Evolutionary conservation across 495 filamentous ascomycete genomes (phyloP).

Genomic region (Xylaria bambusicola): DNA sequence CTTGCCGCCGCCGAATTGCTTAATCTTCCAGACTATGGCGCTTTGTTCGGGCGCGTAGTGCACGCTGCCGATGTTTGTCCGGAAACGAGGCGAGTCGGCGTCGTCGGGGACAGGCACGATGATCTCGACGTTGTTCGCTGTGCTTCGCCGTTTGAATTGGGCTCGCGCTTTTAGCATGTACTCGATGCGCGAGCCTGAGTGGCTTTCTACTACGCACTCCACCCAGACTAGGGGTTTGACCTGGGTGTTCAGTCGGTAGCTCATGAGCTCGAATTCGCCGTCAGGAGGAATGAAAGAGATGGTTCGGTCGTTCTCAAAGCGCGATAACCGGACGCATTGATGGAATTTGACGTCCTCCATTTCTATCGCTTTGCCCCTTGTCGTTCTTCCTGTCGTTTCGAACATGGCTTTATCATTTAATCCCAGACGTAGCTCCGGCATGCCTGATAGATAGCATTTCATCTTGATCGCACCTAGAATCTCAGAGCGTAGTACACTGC

Average conservation of each 20-base stretch:
- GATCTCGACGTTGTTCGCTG: conserved; percentile 99
- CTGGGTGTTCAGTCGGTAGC: conserved; percentile 97
- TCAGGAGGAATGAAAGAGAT: conserved; percentile 99
- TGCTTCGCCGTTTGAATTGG: conserved; percentile 97
- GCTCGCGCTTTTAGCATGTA: conserved; percentile 99
- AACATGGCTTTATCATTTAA: conserved; percentile 99
- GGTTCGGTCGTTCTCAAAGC: conserved; percentile 98
- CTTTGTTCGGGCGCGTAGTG: conserved; percentile 98
- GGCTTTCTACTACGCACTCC: conserved; percentile 93
- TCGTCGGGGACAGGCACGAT: conserved; percentile 96
- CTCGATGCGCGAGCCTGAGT: conserved; percentile 92
- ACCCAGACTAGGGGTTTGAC: conserved; percentile 99
- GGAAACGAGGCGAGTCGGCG: conserved; percentile 93
- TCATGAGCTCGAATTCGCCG: conserved; percentile 99
- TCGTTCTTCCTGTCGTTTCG: conserved; percentile 93
- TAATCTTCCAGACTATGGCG: conserved; percentile 99
- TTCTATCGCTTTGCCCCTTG: conserved; percentile 94
- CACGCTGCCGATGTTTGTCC: conserved; percentile 96
- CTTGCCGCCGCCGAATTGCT: conserved; percentile 97
- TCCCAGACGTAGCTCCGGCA: conserved; percentile 94
- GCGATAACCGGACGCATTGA: conserved; percentile 91
- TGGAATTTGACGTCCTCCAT: conserved; percentile 99
- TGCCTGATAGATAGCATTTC: conserved; percentile 99
- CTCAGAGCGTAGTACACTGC: conserved; percentile 95
- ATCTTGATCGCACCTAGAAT: conserved; percentile 98